Evolutionary conservation across 1,284 basidiomycete species (phyloP), one percentile per base, ranked within the genome.

Genomic region (Moesziomyces parantarcticus): DNA sequence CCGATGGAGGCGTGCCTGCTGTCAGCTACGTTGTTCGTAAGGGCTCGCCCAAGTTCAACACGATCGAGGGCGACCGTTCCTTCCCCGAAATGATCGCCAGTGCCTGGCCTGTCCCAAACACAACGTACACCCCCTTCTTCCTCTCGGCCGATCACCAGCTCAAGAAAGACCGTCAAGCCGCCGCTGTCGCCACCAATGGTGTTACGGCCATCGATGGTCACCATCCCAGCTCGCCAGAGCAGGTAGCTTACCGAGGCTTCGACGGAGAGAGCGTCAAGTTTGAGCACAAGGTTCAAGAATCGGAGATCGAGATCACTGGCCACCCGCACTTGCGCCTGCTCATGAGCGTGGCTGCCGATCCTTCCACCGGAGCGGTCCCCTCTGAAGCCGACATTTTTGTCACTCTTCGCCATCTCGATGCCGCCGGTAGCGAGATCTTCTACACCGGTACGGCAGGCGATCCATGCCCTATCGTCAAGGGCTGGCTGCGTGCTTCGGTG

Each of bases 381-480:
- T 72, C 60, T 41, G 84, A 84, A 47, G 36, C 82, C 13, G 84
- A 84, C 65, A 56, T 84, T 16, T 82, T 84, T 51, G 65, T 82
- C 20, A 84, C 82, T 0, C 56, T 84, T 11, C 77, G 83, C 10
- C 79, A 84, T 56, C 60, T 84, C 39, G 82, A 77, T 48, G 48
- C 77, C 0, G 49, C 70, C 3, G 83, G 82, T 51, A 75, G 83
- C 49, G 80, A 84, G 63, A 68, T 84, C 42, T 76, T 79, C 53
- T 84, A 84, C 60, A 84, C 81, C 0, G 80, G 80, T 45, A 55
- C 83, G 2, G 81, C 80, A 9, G 83, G 83, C 6, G 83, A 84
- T 49, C 78, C 78, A 0, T 80, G 79, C 18, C 81, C 81, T 1
- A 61, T 83, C 10, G 66, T 61, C 50, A 84, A 84, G 58, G 83